A percentile compares a stretch with the other conserved stretches of the same genome.
Conservation (phyloP, 805 yeast species). For the Millerozyma miso region DNA sequence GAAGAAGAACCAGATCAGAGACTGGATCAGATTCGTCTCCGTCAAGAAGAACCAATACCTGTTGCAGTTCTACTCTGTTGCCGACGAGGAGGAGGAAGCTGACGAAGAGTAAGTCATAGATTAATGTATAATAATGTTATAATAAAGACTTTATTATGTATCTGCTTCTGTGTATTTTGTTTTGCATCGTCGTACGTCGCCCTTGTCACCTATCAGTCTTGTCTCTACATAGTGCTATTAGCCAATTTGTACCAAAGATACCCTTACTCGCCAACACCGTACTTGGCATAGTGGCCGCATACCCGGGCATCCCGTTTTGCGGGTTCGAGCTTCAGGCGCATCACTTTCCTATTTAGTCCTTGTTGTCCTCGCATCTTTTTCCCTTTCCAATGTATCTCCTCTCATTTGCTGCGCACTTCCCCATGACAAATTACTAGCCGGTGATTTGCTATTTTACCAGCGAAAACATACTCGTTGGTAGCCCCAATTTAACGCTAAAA, state of each 20-base stretch:
- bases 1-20: constrained; percentile 99
- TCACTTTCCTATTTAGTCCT: not conserved
- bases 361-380: not conserved
- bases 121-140: not conserved
- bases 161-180: too few species aligned
- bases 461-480: not conserved
- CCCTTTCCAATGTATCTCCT: not conserved
- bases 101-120: constrained; percentile 66
- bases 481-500: too few species aligned
- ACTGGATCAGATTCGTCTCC: constrained; percentile 99
- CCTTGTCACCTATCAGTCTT: too few species aligned
- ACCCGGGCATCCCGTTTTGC: not conserved
- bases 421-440: not conserved
- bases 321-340: not conserved
- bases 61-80: constrained; percentile 98
- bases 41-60: constrained; percentile 93
- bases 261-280: too few species aligned
- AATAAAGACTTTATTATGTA: not conserved
- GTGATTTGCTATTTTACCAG: not conserved
- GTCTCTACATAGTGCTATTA: too few species aligned
- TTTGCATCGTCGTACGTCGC: too few species aligned
- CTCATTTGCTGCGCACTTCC: not conserved
- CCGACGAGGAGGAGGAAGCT: constrained; percentile 89
- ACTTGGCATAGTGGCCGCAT: not conserved
- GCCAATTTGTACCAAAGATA: too few species aligned